Evolutionary conservation across 106 monocot genomes (phyloP).

Genomic region (Acorus gramineus): DNA sequence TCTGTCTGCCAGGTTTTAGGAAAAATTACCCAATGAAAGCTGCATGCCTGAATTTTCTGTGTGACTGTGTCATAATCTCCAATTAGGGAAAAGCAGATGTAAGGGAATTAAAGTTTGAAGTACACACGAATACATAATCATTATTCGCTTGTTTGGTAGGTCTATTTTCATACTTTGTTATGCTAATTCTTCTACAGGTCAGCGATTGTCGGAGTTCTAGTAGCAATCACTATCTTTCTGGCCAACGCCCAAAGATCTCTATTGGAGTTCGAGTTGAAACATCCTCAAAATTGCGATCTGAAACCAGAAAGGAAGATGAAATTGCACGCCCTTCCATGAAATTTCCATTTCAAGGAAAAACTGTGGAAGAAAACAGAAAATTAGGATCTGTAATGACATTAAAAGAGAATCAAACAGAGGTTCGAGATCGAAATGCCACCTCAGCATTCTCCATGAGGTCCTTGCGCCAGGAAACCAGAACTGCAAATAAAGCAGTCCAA

Average conservation of each 20-base stretch:
- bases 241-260: slow-evolving; percentile 63
- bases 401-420: slow-evolving; percentile 8
- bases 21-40: too few relatives aligned
- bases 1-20: too few relatives aligned
- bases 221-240: slow-evolving; percentile 39
- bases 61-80: too few relatives aligned
- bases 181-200: slow-evolving; percentile 7
- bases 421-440: slow-evolving; percentile 15
- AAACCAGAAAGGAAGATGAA: slow-evolving; percentile 20
- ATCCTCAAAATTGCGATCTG: slow-evolving; percentile 17
- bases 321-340: slow-evolving; percentile 7
- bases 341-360: slow-evolving; percentile 12
- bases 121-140: too few relatives aligned
- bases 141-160: too few relatives aligned
- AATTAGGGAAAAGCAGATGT: too few relatives aligned
- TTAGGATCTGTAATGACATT: neutral
- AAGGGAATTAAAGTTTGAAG: too few relatives aligned
- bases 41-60: too few relatives aligned
- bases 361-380: slow-evolving; percentile 8
- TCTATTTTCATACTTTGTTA: too few relatives aligned
- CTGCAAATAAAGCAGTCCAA: slow-evolving; percentile 3
- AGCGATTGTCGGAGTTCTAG: slow-evolving; percentile 40
- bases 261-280: slow-evolving; percentile 57
- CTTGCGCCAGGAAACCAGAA: slow-evolving; percentile 12
- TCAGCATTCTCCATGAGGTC: slow-evolving; percentile 26